Base-by-base conservation (phyloP, 2,329 filamentous ascomycete species). In the Pezicula radicicola region DNA sequence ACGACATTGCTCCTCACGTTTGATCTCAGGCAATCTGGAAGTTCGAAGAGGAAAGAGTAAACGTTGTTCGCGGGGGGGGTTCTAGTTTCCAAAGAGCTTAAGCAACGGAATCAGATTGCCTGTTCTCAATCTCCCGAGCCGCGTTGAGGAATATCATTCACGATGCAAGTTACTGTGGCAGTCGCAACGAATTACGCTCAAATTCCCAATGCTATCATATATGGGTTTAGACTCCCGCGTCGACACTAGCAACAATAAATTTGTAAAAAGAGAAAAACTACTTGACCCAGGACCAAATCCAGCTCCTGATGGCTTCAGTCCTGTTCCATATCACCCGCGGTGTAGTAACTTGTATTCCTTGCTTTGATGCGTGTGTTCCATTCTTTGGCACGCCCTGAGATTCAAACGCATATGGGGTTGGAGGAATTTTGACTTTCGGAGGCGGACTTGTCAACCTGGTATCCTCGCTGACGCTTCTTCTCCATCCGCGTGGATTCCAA, bases 281-380 rank as follows among this genome's bases (percentile, higher is more conserved):
- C 12, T 48, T 48, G 15, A 48, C 9, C 46, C 46, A 48, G 19
- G 46, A 28, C 46, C 46, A 48, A 19, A 48, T 39, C 46, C 46
- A 39, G 10, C 19, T 39, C n/a, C 15, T 21, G 19, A 39, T 8
- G 25, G 46, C 28, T 18, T n/a, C 5, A 6, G 33, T 18, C 13
- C 35, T 48, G 9, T 48, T 19, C 25, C 35, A 33, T 12, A 35
- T 35, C 4, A n/a, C 16, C 10, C 16, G 18, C 5, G 28, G 3
- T 33, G 46, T n/a, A 36, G 16, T 12, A 28, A 36, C 27, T 33
- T 37, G 25, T 48, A 15, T 16, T 19, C 46, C 12, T 15, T 25
- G 36, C 30, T 15, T 16, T 35, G 21, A 21, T 21, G 21, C 5
- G 5, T 21, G 21, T 21, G 21, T 21, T 21, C 21, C 21, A 5